Evolutionary conservation across 306 rosid genomes (phyloP).

Genomic region (Cicer cuneatum): DNA sequence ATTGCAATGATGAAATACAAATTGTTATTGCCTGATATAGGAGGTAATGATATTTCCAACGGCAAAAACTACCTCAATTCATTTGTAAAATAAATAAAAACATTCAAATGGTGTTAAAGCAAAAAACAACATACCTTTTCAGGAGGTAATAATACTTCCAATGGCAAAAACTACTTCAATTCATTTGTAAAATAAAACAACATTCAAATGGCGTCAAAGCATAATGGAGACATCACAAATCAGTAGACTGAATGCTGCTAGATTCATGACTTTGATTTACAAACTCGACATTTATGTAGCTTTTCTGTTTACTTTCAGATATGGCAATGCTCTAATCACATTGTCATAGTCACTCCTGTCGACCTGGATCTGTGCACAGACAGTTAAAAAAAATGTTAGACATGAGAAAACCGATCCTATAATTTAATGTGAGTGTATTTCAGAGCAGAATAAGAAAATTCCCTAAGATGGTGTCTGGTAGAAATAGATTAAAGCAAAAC

Average conservation of each 20-base stretch:
- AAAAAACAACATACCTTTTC: too few species aligned
- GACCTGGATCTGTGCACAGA: conserved; percentile 64
- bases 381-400: conserved; percentile 35
- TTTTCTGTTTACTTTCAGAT: conserved; percentile 84
- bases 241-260: conserved; percentile 16
- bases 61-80: conserved; percentile 39
- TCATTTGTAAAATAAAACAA: conserved; percentile 36
- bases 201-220: conserved; percentile 27
- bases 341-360: conserved; percentile 89
- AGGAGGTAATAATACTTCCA: conserved; percentile 37
- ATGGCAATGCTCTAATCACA: conserved; percentile 86
- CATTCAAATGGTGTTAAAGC: conserved; percentile 28
- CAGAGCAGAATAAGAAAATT: neutral
- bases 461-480: neutral
- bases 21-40: conserved; percentile 40
- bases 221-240: conserved; percentile 32
- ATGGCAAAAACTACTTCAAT: conserved; percentile 36
- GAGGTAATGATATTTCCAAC: conserved; percentile 37
- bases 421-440: neutral
- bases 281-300: conserved; percentile 53
- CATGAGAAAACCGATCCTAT: conserved; percentile 41
- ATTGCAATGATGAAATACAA: conserved; percentile 6
- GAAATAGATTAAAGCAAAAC: neutral
- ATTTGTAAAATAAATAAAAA: conserved; percentile 33
- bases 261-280: conserved; percentile 28